Evolutionary conservation across 1,284 basidiomycete genomes (phyloP), one percentile per base, ranked within the genome.

Genomic region (Pholiota adiposa): DNA sequence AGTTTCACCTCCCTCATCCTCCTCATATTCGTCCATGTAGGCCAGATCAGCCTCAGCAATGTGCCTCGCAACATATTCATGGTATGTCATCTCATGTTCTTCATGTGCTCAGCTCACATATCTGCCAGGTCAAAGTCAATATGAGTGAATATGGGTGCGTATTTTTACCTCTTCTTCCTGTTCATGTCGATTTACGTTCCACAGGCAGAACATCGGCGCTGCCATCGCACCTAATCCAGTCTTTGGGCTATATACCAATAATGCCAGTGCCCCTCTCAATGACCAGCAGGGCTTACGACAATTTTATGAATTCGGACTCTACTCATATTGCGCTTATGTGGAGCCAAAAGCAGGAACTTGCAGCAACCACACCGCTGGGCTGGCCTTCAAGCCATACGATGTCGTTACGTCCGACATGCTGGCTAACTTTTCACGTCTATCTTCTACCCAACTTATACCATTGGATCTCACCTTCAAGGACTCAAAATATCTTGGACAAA

Each of bases 11-110:
- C 90, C 50, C 72, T 91, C 60, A 66, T 93, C 51, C 77, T 92
- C 62, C 81, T 93, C 70, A 90, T 93, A 64, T 92, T 93, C 75
- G 84, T 86, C 66, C 89, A 93, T 82, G 90, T 93, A 59, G 90
- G 88, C 57, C 91, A 93, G 83, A 92, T 88, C 70, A 92, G 87
- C 72, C 89, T 88, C 48, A 85, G 87, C 19, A 79, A 77, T 34
- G 86, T 92, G 25, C 89, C 90, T 62, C 83, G 84, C 62, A 82
- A 80, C 62, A 85, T 93, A 61, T 81, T 83, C 60, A 89, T 93
- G 89, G 90, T 90, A 71, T 75, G 59, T 61, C 44, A 36, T 40
- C 48, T 40, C 56, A 40, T 34, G 58, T 29, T 33, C n/a, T 25
- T 38, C 36, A 25, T 52, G 57, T 64, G 56, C 43, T 51, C 52